Conservation (phyloP, 192 early-diverging fungal species). For the Coemansia sp. region DNA sequence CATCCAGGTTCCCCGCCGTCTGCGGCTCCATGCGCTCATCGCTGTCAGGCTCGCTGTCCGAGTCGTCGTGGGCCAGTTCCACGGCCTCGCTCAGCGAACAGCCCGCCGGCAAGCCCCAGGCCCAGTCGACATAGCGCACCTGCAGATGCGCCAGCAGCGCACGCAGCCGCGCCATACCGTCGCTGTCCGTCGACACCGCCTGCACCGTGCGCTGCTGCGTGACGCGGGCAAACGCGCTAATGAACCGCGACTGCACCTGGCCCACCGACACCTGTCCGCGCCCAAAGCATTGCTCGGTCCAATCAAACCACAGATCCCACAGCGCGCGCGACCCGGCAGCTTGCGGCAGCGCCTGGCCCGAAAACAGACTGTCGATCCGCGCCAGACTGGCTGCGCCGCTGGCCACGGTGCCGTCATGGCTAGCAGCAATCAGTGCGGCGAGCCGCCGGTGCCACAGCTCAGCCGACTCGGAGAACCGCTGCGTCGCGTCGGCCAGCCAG, state of each 20-base stretch:
- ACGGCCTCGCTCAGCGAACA: background rate
- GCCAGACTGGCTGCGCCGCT: background rate
- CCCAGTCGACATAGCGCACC: conserved; percentile 58
- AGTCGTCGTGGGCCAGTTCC: conserved; percentile 3
- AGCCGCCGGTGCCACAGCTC: conserved; percentile 32
- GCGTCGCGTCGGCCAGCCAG: conserved; percentile 25
- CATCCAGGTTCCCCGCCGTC: conserved; percentile 28
- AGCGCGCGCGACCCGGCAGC: conserved; percentile 36
- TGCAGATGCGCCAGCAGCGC: conserved; percentile 55
- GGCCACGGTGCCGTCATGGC: background rate
- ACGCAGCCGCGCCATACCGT: conserved; percentile 48
- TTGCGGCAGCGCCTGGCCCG: conserved; percentile 30
- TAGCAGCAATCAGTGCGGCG: background rate
- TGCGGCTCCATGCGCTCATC: too few species aligned
- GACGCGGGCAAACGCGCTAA: conserved; percentile 51
- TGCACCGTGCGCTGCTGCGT: conserved; percentile 24
- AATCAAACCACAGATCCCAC: conserved; percentile 42
- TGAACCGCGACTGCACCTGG: conserved; percentile 50
- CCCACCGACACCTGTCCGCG: conserved; percentile 8
- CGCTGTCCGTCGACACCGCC: conserved; percentile 48
- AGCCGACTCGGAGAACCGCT: conserved; percentile 21
- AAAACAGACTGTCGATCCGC: conserved; percentile 50
- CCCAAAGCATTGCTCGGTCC: conserved; percentile 25
- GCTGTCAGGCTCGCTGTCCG: background rate
- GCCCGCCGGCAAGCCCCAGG: conserved; percentile 17